Conservation (phyloP, 345 rosid genomes). For the Arabidopsis suecica region DNA sequence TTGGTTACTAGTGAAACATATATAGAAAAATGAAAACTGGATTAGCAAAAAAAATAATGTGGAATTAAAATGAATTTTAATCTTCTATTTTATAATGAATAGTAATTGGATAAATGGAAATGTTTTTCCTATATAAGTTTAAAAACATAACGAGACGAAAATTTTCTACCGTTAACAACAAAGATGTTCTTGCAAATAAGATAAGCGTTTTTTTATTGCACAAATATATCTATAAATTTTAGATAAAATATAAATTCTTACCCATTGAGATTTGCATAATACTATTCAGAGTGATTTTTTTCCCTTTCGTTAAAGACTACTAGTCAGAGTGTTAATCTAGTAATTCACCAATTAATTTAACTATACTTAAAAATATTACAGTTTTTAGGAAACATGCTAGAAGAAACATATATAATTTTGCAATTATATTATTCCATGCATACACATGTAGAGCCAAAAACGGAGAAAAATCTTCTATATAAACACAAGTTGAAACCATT, state of each 20-base stretch:
- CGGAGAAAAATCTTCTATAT: conserved; percentile 30
- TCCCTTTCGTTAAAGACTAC: too few species aligned
- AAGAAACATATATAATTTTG: not conserved
- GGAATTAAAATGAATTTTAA: not conserved
- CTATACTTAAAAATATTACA: not conserved
- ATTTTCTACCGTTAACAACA: not conserved
- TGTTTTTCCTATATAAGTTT: not conserved
- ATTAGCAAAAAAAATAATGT: not conserved
- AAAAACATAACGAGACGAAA: not conserved
- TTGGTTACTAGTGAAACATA: not conserved
- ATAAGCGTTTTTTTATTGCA: not conserved
- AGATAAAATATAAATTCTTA: too few species aligned
- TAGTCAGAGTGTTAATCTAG: too few species aligned
- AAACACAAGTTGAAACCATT: conserved; percentile 37
- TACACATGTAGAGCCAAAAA: not conserved
- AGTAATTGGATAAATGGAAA: too few species aligned
- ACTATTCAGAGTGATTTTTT: too few species aligned
- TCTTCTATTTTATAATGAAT: not conserved
- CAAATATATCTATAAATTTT: not conserved
- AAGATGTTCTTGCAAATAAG: not conserved
- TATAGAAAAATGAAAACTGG: not conserved
- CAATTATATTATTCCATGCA: too few species aligned
- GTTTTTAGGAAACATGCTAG: conserved; percentile 8
- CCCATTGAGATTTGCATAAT: too few species aligned
- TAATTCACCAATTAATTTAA: not conserved